Conservation (phyloP, 306 rosid genomes). For the Albizia julibrissin region DNA sequence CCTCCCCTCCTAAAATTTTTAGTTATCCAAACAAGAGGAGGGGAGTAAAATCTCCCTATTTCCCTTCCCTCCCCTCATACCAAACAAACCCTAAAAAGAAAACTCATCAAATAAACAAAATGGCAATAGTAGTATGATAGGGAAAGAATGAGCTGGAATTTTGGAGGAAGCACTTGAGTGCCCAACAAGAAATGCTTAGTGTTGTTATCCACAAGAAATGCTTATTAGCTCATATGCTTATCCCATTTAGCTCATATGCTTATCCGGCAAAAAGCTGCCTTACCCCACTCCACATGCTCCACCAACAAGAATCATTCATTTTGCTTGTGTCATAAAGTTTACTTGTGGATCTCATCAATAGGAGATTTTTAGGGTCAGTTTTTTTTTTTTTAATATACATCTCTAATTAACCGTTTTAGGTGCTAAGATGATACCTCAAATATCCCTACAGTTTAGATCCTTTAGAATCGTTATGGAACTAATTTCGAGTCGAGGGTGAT, state of each 20-base stretch:
- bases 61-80: too few species aligned
- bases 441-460: too few species aligned
- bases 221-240: background rate
- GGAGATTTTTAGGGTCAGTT: background rate
- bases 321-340: background rate
- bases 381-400: too few species aligned
- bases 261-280: background rate
- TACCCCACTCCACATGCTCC: background rate
- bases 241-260: background rate
- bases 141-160: constrained; percentile 24
- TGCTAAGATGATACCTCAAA: too few species aligned
- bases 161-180: constrained; percentile 22
- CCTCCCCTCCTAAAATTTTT: too few species aligned
- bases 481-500: too few species aligned
- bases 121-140: background rate
- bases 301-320: background rate
- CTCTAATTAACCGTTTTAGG: too few species aligned
- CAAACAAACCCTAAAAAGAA: too few species aligned
- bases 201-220: background rate
- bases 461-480: too few species aligned
- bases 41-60: too few species aligned
- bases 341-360: background rate
- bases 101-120: too few species aligned
- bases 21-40: too few species aligned
- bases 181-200: constrained; percentile 26